Base-by-base conservation (phyloP, 805 yeast species). In the Suhomyces sp. region DNA sequence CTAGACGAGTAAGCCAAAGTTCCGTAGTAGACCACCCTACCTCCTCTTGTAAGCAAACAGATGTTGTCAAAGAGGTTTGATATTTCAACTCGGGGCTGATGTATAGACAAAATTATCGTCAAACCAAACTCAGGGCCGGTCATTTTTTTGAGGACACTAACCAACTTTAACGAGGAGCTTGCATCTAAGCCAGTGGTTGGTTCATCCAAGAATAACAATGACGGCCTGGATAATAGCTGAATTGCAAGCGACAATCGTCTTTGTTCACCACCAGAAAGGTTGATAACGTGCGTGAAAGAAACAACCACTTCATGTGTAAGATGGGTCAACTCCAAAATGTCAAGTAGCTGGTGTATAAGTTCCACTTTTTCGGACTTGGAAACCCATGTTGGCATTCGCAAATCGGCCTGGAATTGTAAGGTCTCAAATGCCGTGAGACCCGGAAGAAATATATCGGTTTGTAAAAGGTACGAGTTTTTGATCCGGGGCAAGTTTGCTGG, bases 161-260 rank as follows among this genome's bases (percentile, higher is more conserved):
- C 61, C 46, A 66, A 52, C 23, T 62, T 63, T 54, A 66, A 58
- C 2, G 69, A 64, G n/a, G 63, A 59, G 17, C 64, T 58, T 6
- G 69, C 59, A 47, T 66, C 69, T 45, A 66, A 56, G 3, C 69
- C 69, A 0, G 69, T 66, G 27, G 69, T 66, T 26, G 69, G 68
- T 52, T 66, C 69, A 42, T 66, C 69, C 27, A 66, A 50, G 40
- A 65, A 66, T 2, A 66, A 56, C 12, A 65, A 48, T 10, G 63
- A 60, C 1, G 69, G 69, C 46, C 56, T 58, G 48, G 53, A 57
- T 40, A 66, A 56, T 29, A 66, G 57, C 51, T 66, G 69, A 19
- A 65, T 58, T 3, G 69, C 69, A 19, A 66, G 51, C 12, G 67
- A 62, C 15, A 59, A 52, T 10, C 69, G 50, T 26, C 69, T 44